A percentile compares a stretch with the other conserved stretches of the same genome.
Conservation (phyloP, 352 stramenopile genomes). For the Globisporangium camurandrum region DNA sequence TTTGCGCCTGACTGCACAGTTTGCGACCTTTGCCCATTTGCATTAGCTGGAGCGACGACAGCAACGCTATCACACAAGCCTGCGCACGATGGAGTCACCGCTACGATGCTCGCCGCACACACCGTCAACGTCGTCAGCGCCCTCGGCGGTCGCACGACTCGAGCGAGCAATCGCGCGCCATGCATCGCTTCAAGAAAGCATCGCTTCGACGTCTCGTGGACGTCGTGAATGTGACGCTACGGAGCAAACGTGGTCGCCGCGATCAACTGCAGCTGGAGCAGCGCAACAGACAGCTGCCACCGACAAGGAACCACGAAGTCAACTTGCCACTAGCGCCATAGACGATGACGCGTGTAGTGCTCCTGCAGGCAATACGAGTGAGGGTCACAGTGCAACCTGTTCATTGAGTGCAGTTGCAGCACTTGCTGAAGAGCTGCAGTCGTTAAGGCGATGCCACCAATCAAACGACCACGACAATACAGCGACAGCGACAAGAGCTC, state of each 20-base stretch:
- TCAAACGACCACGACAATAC: constrained; percentile 1
- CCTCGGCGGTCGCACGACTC: constrained; percentile 20
- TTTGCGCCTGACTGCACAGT: no score
- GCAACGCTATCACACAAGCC: no score
- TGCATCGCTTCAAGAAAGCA: constrained; percentile 1
- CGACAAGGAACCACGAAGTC: no score
- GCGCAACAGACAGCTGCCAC: no score
- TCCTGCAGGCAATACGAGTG: background rate
- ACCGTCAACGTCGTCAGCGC: background rate
- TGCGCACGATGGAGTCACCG: background rate
- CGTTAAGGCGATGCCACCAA: constrained; percentile 15
- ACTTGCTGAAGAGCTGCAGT: constrained; percentile 21
- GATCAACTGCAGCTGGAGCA: background rate
- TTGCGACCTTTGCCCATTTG: no score
- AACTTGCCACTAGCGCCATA: no score
- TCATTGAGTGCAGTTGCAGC: constrained; percentile 11
- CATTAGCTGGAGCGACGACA: no score
- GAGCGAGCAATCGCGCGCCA: constrained; percentile 14
- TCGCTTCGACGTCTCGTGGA: background rate
- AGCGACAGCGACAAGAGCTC: background rate
- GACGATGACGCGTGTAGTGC: background rate
- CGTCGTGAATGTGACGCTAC: background rate
- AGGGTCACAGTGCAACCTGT: background rate
- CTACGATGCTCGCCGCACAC: background rate
- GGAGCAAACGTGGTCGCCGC: background rate